Evolutionary conservation across 1,284 basidiomycete genomes (phyloP).

Genomic region (Sanghuangporus sanghuang): DNA sequence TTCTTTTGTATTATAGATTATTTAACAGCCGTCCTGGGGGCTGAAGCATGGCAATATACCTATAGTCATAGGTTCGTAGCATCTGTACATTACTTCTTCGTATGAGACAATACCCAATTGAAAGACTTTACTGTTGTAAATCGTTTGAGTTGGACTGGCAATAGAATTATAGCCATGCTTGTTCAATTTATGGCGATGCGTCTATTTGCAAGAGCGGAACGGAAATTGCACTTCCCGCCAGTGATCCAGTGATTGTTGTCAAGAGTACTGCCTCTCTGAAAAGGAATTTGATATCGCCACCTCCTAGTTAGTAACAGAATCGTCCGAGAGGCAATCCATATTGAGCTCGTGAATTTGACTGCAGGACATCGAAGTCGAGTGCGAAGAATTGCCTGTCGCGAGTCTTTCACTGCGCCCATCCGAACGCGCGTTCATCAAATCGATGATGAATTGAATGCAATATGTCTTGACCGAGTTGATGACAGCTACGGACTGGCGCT

Average conservation of each 20-base stretch:
- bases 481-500: neutral
- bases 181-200: neutral
- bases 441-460: neutral
- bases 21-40: conserved; percentile 10
- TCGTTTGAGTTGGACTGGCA: neutral
- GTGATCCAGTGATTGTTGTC: neutral
- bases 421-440: neutral
- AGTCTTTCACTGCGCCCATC: neutral
- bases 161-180: no score
- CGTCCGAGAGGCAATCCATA: no score
- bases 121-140: neutral
- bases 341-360: no score
- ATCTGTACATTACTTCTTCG: neutral
- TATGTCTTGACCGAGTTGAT: neutral
- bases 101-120: no score
- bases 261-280: neutral
- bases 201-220: no score
- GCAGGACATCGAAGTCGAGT: no score
- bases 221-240: no score
- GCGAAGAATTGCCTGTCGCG: no score
- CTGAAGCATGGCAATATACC: conserved; percentile 6
- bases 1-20: conserved; percentile 15
- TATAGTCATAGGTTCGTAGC: neutral
- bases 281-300: neutral
- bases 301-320: no score